Conservation (phyloP, 140 eudicot genomes). For the Cichorium intybus region DNA sequence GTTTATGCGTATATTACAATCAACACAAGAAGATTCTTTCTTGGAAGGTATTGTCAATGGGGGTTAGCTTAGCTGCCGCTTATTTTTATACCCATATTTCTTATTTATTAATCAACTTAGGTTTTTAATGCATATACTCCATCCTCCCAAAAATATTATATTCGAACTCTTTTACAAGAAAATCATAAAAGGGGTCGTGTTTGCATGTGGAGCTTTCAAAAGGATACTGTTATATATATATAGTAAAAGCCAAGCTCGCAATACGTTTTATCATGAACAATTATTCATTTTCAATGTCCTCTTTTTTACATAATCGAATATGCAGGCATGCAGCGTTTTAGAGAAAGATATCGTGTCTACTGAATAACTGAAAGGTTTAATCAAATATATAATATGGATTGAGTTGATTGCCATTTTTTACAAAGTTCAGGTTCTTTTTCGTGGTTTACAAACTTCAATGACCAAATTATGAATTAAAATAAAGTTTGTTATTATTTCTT, state of each 20-base stretch:
- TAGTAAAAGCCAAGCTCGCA: background rate
- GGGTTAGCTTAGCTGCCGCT: conserved; percentile 40
- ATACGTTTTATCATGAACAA: background rate
- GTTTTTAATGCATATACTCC: conserved; percentile 5
- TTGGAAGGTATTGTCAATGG: conserved; percentile 34
- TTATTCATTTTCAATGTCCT: background rate
- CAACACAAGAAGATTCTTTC: conserved; percentile 10
- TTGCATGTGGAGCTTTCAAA: conserved; percentile 15
- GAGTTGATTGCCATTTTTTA: background rate
- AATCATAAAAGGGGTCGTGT: background rate
- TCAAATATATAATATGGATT: no score
- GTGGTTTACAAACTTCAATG: background rate
- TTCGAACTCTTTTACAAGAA: background rate
- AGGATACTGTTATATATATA: background rate
- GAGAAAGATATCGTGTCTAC: background rate
- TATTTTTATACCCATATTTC: conserved; percentile 28
- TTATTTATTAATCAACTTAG: conserved; percentile 13
- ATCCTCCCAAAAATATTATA: background rate
- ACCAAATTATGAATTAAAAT: no score
- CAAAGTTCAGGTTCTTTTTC: background rate
- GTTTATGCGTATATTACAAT: conserved; percentile 12
- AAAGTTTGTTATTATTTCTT: no score
- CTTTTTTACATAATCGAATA: background rate
- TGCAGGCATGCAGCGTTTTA: background rate
- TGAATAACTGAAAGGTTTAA: no score